Evolutionary conservation across 73 alveolate species (phyloP).

Genomic region (Stentor roeselii): DNA sequence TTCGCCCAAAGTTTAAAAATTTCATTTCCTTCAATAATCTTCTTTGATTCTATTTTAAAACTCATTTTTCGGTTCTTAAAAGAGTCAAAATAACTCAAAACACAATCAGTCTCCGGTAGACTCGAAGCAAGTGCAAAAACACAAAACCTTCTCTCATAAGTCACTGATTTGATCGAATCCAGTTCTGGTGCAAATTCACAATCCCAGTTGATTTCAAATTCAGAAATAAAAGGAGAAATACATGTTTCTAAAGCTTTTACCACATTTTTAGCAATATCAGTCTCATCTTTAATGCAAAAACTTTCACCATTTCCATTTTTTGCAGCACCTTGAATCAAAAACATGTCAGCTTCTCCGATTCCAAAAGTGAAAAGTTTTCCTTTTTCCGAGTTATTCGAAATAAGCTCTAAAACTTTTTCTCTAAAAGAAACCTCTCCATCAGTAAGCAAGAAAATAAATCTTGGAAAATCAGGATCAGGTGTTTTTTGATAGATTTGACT

Average conservation of each 20-base stretch:
- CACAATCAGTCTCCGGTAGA: neutral
- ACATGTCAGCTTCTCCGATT: conserved; percentile 47
- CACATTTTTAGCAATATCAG: conserved; percentile 42
- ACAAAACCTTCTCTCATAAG: neutral
- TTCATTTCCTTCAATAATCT: conserved; percentile 4
- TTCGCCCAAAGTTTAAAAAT: conserved; percentile 22
- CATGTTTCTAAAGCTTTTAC: conserved; percentile 46
- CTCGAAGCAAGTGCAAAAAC: neutral
- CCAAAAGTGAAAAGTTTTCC: conserved; percentile 54
- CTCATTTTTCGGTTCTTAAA: neutral
- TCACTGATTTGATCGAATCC: neutral
- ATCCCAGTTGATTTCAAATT: neutral
- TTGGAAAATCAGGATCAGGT: conserved; percentile 36
- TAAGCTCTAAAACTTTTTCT: conserved; percentile 53
- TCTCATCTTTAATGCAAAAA: conserved; percentile 39
- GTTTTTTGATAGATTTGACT: conserved; percentile 24
- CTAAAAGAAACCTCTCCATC: conserved; percentile 90
- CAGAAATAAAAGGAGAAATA: neutral
- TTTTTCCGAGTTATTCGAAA: conserved; percentile 37
- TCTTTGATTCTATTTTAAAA: neutral
- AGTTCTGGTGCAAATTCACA: neutral
- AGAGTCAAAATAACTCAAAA: neutral
- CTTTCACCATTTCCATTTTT: conserved; percentile 60
- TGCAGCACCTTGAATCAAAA: conserved; percentile 41
- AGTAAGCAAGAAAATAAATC: conserved; percentile 82